Evolutionary conservation across 2,329 filamentous ascomycete species (phyloP), one percentile per base, ranked within the genome.

Genomic region (Elsinoe fawcettii): DNA sequence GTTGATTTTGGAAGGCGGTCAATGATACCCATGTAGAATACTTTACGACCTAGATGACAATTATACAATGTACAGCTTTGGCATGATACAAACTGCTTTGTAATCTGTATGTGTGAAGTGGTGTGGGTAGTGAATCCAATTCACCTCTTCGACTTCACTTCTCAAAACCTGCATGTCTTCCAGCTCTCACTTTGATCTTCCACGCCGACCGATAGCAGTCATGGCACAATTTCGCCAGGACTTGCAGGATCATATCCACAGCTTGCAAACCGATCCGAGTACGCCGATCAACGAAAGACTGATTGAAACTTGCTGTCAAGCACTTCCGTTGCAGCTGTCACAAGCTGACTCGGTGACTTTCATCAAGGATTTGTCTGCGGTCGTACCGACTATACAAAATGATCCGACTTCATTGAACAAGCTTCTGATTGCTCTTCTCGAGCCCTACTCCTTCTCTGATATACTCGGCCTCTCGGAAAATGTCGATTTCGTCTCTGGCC

Each of bases 1-100:
- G 74, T 84, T 90, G 68, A 84, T 74, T 46, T 69, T 79, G 57
- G 80, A 82, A 63, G 73, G 71, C 63, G 67, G 74, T 47, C 64
- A 49, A 63, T 34, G 23, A 53, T 53, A 53, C 49, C 36, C 46
- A 27, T 41, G 43, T 53, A 27, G 49, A 6, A 53, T 53, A 53
- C 9, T 34, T 36, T 3, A 36, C 9, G 20, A 53, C 39, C 30
- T 36, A 51, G 53, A 59, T 34, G 51, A 59, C 36, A 56, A 14
- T 34, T 18, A 58, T 58, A 18, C 25, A 27, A 57, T 51, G 46
- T 20, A 56, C 16, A 23, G 20, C 44, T 34, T 25, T 22, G 12
- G 25, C 25, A 12, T 8, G 53, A 51, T 36, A 12, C n/a, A 7
- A 53, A 27, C 7, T 12, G n/a, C 43, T 9, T 53, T 51, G 41